A percentile compares a stretch with the other conserved stretches of the same genome.
Conservation (phyloP, 352 stramenopile genomes). For the Phytopythium litorale region DNA sequence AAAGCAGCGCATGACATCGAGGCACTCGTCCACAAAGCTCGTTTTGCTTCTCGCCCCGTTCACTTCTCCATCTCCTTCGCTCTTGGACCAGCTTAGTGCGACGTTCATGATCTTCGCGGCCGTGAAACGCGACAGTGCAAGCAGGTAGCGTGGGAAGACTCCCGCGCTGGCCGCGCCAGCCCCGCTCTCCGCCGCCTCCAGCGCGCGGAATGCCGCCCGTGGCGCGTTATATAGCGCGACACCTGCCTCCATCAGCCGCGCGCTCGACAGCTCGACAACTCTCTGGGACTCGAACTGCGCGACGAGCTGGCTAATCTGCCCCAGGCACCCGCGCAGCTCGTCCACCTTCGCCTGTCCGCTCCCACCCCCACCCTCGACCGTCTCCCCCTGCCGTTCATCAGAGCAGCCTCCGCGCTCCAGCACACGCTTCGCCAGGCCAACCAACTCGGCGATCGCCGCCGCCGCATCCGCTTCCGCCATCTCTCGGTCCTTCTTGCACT, state of each 20-base stretch:
- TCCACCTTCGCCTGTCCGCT: neutral
- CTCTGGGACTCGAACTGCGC: slow-evolving; percentile 15
- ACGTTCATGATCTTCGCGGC: slow-evolving; percentile 65
- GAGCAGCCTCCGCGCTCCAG: neutral
- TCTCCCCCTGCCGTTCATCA: neutral
- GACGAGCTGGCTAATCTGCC: slow-evolving; percentile 29
- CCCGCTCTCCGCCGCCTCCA: slow-evolving; percentile 19
- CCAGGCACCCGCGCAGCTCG: slow-evolving; percentile 7
- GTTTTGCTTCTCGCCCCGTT: slow-evolving; percentile 10
- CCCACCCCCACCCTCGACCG: neutral
- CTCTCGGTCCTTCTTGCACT: neutral
- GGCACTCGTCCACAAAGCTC: slow-evolving; percentile 52
- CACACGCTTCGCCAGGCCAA: neutral
- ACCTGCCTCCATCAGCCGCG: slow-evolving; percentile 51
- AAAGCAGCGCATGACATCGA: slow-evolving; percentile 73
- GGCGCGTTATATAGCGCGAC: slow-evolving; percentile 72
- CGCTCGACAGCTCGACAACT: slow-evolving; percentile 22
- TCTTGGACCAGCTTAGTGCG: slow-evolving; percentile 34
- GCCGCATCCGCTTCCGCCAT: neutral
- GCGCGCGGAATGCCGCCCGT: slow-evolving; percentile 30
- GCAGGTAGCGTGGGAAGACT: slow-evolving; percentile 20
- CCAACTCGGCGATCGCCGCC: neutral
- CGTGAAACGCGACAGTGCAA: slow-evolving; percentile 43
- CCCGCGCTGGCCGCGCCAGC: neutral
- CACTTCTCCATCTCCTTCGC: slow-evolving; percentile 2